These are phyloP conservation scores for Phytophthora europaea DNA, from an alignment of 352 stramenopile genomes.

Conservation along the genomic window DNA sequence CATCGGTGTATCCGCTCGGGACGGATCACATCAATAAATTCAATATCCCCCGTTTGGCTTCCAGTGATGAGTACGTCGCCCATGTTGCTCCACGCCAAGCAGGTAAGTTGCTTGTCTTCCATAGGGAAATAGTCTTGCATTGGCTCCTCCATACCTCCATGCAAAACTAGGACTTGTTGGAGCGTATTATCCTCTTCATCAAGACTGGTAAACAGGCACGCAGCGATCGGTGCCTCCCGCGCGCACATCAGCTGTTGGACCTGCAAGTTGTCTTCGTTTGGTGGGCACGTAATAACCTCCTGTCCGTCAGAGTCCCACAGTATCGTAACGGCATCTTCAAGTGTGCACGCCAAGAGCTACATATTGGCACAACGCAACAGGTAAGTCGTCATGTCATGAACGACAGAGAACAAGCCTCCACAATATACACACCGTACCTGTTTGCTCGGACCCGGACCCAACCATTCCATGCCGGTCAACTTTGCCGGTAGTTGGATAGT, in stretches of 20 bases:
- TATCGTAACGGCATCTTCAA: slow-evolving; percentile 40
- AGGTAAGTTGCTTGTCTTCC: slow-evolving; percentile 49
- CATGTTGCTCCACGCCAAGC: slow-evolving; percentile 43
- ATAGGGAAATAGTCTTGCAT: slow-evolving; percentile 48
- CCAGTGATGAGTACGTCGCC: slow-evolving; percentile 39
- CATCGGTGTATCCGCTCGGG: slow-evolving; percentile 43
- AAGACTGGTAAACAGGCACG: slow-evolving; percentile 37
- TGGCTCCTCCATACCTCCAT: slow-evolving; percentile 45
- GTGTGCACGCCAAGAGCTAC: slow-evolving; percentile 42
- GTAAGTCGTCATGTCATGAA: slow-evolving; percentile 2
- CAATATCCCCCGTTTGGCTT: slow-evolving; percentile 37
- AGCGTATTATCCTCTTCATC: slow-evolving; percentile 36
- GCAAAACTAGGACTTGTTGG: slow-evolving; percentile 49
- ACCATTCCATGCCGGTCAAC: slow-evolving; percentile 42
- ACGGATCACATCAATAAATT: slow-evolving; percentile 46
- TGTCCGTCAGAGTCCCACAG: slow-evolving; percentile 45
- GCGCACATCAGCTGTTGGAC: slow-evolving; percentile 45
- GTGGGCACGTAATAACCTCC: slow-evolving; percentile 35
- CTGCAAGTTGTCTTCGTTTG: slow-evolving; percentile 33
- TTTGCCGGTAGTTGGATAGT: slow-evolving; percentile 42
- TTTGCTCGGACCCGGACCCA: slow-evolving; percentile 39
- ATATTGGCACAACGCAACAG: slow-evolving; percentile 4
- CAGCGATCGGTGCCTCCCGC: slow-evolving; percentile 42
- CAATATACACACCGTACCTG: slow-evolving; percentile 33
- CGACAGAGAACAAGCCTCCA: background rate